A percentile compares a stretch with the other conserved stretches of the same genome.
phyloP scores from a whole-genome alignment of 495 filamentous ascomycete genomes.

The Lasiosphaeriaceae sp. region DNA sequence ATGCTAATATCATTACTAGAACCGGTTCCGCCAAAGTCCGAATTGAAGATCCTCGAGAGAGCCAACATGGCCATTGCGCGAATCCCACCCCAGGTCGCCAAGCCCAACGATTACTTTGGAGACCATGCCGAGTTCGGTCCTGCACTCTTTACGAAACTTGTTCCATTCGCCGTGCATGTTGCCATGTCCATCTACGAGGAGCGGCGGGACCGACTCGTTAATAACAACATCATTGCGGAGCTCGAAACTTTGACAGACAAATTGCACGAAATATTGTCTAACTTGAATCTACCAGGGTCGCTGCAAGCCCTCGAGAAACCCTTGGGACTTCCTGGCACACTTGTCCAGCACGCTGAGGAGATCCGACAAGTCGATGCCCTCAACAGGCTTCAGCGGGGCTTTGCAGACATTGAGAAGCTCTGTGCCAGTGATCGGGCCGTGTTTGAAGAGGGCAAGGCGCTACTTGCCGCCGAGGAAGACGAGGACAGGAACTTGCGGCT shows the following conservation, averaged over 20 bases:
- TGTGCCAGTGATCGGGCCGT: conserved; percentile 68
- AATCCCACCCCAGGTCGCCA: conserved; percentile 76
- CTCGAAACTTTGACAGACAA: conserved; percentile 76
- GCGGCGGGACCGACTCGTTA: conserved; percentile 80
- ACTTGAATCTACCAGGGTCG: conserved; percentile 86
- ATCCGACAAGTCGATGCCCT: conserved; percentile 89
- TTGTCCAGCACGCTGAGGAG: conserved; percentile 90
- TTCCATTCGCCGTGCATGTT: conserved; percentile 92
- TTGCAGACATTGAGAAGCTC: conserved; percentile 82
- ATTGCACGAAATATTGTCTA: conserved; percentile 75
- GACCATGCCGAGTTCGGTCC: conserved; percentile 76
- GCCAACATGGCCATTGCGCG: conserved; percentile 83
- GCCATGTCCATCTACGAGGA: conserved; percentile 95
- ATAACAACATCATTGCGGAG: conserved; percentile 78
- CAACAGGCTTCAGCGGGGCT: conserved; percentile 65
- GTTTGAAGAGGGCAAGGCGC: conserved; percentile 76
- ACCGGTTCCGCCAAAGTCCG: conserved; percentile 81
- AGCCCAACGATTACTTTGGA: conserved; percentile 73
- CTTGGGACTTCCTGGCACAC: conserved; percentile 77
- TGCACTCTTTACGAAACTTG: conserved; percentile 83
- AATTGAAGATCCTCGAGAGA: conserved; percentile 78
- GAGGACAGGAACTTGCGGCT: conserved; percentile 72
- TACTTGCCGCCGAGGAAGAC: conserved; percentile 72
- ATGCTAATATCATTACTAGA: conserved; percentile 34
- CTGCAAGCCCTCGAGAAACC: conserved; percentile 94